Evolutionary conservation across 208 protist genomes (phyloP), one percentile per base, ranked within the genome.

Genomic region (Trypanosoma boissoni): DNA sequence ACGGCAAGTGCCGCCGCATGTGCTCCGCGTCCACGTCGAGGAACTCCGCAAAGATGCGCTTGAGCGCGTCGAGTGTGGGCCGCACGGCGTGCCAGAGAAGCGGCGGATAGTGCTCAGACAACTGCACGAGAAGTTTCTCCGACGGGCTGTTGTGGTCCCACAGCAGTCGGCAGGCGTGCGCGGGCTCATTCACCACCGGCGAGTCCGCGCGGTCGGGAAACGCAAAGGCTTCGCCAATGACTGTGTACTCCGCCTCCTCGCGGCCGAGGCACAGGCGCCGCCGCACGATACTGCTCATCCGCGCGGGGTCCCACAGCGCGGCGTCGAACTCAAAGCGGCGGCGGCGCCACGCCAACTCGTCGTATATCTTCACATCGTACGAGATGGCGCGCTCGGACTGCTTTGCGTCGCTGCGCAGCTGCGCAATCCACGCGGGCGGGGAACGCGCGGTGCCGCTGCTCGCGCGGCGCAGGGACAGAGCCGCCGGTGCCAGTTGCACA

Each of bases 111-210:
- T 93, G 70, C 14, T 85, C 76, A 2, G 80, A 91, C 21, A 97
- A 68, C 72, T 97, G 93, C 29, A 96, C 77, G 50, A 96, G 73
- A 16, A 97, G 56, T 72, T 97, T 97, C 60, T 91, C 82, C 2
- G 87, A 80, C n/a, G 79, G 66, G 68, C 86, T 94, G 58, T 82
- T 86, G 62, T 92, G 88, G 49, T 97, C 93, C 86, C 91, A 95
- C 18, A 90, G 72, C n/a, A 97, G 60, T 18, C 68, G 65, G 60
- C 88, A 94, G 26, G 70, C 39, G 51, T 75, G 45, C n/a, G 81
- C 67, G 44, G 93, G 89, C 70, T 92, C 80, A 57, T 96, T 95
- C 54, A 96, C 76, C 6, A 96, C 80, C 14, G 93, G 93, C 0
- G 86, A 86, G 64, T 97, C 93, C 65, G 89, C 82, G 24, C 79